Percentiles rank a stretch among this genome's conserved stretches.
Evolutionary conservation across 2,329 filamentous ascomycete genomes (phyloP).

Genomic region (Trichophaea hybrida): DNA sequence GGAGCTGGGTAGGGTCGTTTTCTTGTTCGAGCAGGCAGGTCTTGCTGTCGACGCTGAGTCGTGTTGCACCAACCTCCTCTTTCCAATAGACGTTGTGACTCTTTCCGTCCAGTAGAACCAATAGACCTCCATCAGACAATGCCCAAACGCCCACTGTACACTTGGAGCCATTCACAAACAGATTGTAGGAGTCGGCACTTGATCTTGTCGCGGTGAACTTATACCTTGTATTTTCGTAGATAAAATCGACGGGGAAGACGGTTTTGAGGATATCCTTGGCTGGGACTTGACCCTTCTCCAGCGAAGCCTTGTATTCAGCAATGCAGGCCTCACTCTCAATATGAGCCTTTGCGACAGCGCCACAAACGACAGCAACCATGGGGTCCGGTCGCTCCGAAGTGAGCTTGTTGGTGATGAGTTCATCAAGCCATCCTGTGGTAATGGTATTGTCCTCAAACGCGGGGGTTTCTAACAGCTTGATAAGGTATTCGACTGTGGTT

Average conservation of each 20-base stretch:
- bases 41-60: slow-evolving; percentile 93
- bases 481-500: slow-evolving; percentile 95
- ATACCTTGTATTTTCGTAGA: slow-evolving; percentile 91
- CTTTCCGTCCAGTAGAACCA: slow-evolving; percentile 78
- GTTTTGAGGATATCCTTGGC: slow-evolving; percentile 95
- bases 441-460: slow-evolving; percentile 99
- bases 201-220: slow-evolving; percentile 96
- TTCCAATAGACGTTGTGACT: slow-evolving; percentile 99
- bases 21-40: slow-evolving; percentile 96
- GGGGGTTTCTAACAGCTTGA: slow-evolving; percentile 95
- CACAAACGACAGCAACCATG: slow-evolving; percentile 85
- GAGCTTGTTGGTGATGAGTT: slow-evolving; percentile 94
- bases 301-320: slow-evolving; percentile 67
- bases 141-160: slow-evolving; percentile 85
- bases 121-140: slow-evolving; percentile 81
- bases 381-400: slow-evolving; percentile 91
- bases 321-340: slow-evolving; percentile 84
- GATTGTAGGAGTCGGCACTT: slow-evolving; percentile 82
- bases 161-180: slow-evolving; percentile 98
- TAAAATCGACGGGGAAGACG: slow-evolving; percentile 94
- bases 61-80: slow-evolving; percentile 90
- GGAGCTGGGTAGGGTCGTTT: slow-evolving; percentile 94
- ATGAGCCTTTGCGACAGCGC: slow-evolving; percentile 88
- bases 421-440: slow-evolving; percentile 95
- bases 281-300: slow-evolving; percentile 95